A percentile compares a stretch with the other conserved stretches of the same genome.
phyloP scores from a whole-genome alignment of 2,329 filamentous ascomycete genomes.

The Cladosporium sp. region DNA sequence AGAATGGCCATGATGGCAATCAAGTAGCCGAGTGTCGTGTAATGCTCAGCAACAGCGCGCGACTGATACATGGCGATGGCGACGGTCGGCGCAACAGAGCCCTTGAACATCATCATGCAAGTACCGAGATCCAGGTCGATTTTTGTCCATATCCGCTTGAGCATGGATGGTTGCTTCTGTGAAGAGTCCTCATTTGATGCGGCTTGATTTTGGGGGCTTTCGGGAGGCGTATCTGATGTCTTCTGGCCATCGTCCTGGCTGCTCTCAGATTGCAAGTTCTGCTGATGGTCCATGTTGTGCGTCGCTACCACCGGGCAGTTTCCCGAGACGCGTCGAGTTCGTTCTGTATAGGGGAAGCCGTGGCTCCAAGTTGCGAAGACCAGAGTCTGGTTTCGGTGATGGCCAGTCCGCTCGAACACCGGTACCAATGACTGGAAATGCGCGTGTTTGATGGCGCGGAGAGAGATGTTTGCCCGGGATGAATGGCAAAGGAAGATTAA shows the following conservation, averaged over 20 bases:
- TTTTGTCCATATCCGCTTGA: conserved; percentile 28
- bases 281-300: conserved; percentile 1
- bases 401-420: too few species aligned
- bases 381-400: too few species aligned
- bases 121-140: conserved; percentile 28
- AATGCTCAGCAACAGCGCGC: conserved; percentile 45
- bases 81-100: conserved; percentile 32
- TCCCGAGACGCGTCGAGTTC: too few species aligned
- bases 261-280: background rate
- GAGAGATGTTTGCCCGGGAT: background rate
- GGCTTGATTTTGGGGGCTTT: background rate
- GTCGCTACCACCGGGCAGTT: background rate
- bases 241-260: conserved; percentile 2
- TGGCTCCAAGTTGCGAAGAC: too few species aligned
- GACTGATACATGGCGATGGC: conserved; percentile 42
- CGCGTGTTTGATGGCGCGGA: too few species aligned
- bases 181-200: background rate
- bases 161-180: conserved; percentile 20
- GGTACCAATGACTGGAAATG: too few species aligned
- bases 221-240: background rate
- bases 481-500: background rate
- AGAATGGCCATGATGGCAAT: conserved; percentile 63
- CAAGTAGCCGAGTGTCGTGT: conserved; percentile 57
- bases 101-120: conserved; percentile 32
- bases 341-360: too few species aligned